phyloP scores from a whole-genome alignment of 2,329 filamentous ascomycete species.

The Diaporthe longicolla region DNA sequence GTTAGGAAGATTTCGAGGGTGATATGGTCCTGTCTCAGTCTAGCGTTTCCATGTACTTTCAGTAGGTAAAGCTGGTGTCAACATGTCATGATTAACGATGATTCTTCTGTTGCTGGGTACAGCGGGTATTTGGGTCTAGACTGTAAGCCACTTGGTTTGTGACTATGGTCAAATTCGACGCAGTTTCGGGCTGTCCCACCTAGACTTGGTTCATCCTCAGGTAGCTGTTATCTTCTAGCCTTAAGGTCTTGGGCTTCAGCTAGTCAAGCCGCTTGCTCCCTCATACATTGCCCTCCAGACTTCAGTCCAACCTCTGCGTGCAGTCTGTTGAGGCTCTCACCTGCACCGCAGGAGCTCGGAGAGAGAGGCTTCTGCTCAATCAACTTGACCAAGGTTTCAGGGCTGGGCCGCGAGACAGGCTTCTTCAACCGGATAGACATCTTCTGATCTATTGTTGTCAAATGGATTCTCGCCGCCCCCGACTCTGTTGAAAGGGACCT shows the following conservation, averaged over 20 bases:
- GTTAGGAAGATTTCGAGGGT: slow-evolving; percentile 41
- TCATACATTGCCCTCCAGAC: no score
- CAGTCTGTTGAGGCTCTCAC: no score
- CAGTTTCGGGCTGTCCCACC: no score
- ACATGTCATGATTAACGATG: slow-evolving; percentile 13
- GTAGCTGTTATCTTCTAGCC: neutral
- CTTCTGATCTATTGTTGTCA: neutral
- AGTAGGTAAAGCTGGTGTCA: neutral
- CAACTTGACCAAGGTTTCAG: neutral
- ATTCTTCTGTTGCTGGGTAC: neutral
- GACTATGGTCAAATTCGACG: neutral
- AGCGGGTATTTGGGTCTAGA: neutral
- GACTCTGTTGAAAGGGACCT: no score
- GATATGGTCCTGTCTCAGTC: neutral
- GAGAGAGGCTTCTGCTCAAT: neutral
- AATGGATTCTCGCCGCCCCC: neutral
- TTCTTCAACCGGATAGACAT: no score
- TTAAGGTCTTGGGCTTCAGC: no score
- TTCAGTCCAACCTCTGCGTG: no score
- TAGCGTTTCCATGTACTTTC: slow-evolving; percentile 12
- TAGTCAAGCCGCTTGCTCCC: neutral
- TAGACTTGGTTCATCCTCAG: no score
- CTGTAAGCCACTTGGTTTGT: neutral
- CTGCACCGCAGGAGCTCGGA: no score
- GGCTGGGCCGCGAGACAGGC: no score